These are phyloP conservation scores for Gracilaria domingensis DNA, from an alignment of 23 red algal genomes.

Conservation along the genomic window DNA sequence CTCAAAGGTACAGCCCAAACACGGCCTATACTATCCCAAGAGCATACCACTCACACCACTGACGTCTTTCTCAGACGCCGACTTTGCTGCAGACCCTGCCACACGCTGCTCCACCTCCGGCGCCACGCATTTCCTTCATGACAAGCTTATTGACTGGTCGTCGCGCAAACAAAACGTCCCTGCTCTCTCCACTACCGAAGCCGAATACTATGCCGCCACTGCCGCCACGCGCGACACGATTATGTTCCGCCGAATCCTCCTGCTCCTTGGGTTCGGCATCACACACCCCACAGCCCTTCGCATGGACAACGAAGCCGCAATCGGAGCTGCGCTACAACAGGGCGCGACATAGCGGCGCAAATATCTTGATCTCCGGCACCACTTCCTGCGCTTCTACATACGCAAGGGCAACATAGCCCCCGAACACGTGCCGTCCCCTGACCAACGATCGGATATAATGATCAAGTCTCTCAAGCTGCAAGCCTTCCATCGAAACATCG, in stretches of 20 bases:
- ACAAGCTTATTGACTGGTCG: neutral
- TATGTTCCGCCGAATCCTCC: neutral
- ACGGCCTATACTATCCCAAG: neutral
- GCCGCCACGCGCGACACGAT: neutral
- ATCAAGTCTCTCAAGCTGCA: too few relatives aligned
- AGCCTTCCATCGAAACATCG: too few relatives aligned
- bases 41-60: neutral
- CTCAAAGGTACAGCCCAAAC: neutral
- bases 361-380: too few relatives aligned
- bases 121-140: neutral
- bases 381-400: too few relatives aligned
- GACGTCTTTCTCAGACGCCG: neutral
- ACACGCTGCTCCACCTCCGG: neutral
- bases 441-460: too few relatives aligned
- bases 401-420: too few relatives aligned
- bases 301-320: too few relatives aligned
- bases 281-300: too few relatives aligned
- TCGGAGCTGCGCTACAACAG: too few relatives aligned
- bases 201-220: conserved; percentile 5
- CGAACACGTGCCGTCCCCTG: too few relatives aligned
- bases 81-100: conserved; percentile 5
- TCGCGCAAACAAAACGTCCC: neutral
- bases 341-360: too few relatives aligned
- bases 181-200: neutral
- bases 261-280: neutral